A percentile compares a stretch with the other conserved stretches of the same genome.
Evolutionary conservation across 495 filamentous ascomycete species (phyloP).

Genomic region (Talaromyces adpressus): DNA sequence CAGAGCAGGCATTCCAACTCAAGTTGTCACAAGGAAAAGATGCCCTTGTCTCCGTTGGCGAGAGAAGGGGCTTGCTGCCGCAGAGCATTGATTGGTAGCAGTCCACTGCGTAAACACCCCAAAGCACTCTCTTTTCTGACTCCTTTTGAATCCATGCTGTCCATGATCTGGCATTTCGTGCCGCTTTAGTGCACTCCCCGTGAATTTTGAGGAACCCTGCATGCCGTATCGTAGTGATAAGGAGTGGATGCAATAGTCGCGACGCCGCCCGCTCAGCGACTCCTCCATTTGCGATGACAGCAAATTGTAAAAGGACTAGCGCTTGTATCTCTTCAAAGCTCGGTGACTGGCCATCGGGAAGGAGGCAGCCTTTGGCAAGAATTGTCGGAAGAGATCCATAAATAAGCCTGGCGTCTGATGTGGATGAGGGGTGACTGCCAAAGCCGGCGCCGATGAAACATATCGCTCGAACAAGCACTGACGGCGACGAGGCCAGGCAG

Average conservation of each 20-base stretch:
- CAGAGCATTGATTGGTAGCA: neutral
- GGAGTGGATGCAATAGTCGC: neutral
- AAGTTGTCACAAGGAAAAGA: neutral
- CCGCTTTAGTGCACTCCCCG: neutral
- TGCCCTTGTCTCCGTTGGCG: neutral
- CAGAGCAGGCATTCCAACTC: constrained; percentile 2
- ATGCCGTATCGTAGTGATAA: neutral
- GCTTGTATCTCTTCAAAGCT: neutral
- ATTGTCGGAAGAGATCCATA: neutral
- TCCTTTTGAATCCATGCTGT: neutral
- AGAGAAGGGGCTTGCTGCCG: neutral
- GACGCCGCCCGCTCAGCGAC: neutral
- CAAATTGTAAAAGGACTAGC: neutral
- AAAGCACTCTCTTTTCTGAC: neutral
- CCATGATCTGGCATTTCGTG: neutral
- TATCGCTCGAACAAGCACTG: neutral
- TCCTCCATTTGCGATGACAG: neutral
- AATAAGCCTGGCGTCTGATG: neutral
- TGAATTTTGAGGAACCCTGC: neutral
- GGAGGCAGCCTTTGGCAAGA: neutral
- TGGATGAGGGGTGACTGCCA: neutral
- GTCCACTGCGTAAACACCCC: neutral
- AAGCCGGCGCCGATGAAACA: neutral
- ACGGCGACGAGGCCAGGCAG: neutral
- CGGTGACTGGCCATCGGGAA: neutral